Percentiles rank a stretch among this genome's conserved stretches.
These are phyloP conservation scores for Nitzschia palea DNA, from an alignment of 108 stramenopile species.

Conservation along the genomic window DNA sequence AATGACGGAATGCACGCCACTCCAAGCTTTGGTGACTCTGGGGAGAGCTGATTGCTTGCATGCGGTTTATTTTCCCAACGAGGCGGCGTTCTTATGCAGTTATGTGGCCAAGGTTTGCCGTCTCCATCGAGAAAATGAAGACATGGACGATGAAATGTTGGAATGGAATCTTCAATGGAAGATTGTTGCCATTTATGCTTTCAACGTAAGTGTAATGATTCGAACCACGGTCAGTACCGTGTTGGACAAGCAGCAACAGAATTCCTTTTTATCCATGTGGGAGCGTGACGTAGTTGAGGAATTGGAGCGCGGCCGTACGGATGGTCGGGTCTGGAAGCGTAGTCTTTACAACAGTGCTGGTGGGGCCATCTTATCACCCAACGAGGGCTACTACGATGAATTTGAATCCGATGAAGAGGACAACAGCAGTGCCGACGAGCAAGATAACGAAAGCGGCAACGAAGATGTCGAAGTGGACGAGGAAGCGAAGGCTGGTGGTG, in stretches of 20 bases:
- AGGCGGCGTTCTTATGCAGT: constrained; percentile 77
- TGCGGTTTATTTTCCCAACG: constrained; percentile 68
- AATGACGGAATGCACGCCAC: constrained; percentile 44
- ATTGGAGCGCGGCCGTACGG: constrained; percentile 38
- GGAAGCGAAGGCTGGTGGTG: background rate
- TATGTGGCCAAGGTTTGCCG: constrained; percentile 71
- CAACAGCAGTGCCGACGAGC: background rate
- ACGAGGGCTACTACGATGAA: background rate
- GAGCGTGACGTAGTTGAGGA: constrained; percentile 48
- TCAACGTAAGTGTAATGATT: constrained; percentile 58
- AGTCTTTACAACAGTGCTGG: background rate
- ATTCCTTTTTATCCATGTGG: constrained; percentile 47
- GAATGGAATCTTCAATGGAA: constrained; percentile 64
- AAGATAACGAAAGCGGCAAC: constrained; percentile 6
- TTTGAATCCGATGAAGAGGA: background rate
- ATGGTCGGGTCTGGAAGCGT: constrained; percentile 42
- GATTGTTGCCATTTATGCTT: constrained; percentile 53
- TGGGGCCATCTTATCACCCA: background rate
- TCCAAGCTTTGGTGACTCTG: constrained; percentile 71
- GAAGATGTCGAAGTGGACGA: constrained; percentile 5
- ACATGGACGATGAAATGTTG: constrained; percentile 19
- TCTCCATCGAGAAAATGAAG: constrained; percentile 41
- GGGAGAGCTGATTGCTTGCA: constrained; percentile 84
- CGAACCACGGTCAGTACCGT: constrained; percentile 46
- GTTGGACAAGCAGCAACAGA: constrained; percentile 27